A percentile compares a stretch with the other conserved stretches of the same genome.
Conservation (phyloP, 2,329 filamentous ascomycete species). For the Neonectria hederae region DNA sequence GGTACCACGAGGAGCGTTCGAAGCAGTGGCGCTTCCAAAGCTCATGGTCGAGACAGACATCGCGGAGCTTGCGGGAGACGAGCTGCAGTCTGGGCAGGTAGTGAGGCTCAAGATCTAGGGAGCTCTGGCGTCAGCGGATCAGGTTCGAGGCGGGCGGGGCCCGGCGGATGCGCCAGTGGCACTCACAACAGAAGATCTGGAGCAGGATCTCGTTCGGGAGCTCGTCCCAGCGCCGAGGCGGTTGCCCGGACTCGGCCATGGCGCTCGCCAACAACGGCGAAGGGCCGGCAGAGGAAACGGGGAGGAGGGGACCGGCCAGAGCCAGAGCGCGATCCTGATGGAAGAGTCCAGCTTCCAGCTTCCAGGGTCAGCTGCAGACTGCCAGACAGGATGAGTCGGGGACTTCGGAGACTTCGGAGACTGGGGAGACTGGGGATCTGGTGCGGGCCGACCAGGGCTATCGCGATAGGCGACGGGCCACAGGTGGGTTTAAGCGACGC, state of each 20-base stretch:
- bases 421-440: not conserved
- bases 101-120: slow-evolving; percentile 49
- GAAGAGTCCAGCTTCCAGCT: not conserved
- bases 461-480: slow-evolving; percentile 23
- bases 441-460: slow-evolving; percentile 6
- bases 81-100: slow-evolving; percentile 71
- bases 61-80: slow-evolving; percentile 72
- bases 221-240: slow-evolving; percentile 51
- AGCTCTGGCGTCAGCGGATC: slow-evolving; percentile 31
- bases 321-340: slow-evolving; percentile 5
- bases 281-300: slow-evolving; percentile 1
- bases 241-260: slow-evolving; percentile 41
- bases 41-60: slow-evolving; percentile 75
- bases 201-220: slow-evolving; percentile 72
- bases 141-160: slow-evolving; percentile 26
- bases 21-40: slow-evolving; percentile 84
- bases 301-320: slow-evolving; percentile 11
- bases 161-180: not conserved
- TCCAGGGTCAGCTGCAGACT: slow-evolving; percentile 10
- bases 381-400: not conserved
- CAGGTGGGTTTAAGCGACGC: slow-evolving; percentile 7
- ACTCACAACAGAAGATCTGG: slow-evolving; percentile 70
- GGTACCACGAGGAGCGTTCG: slow-evolving; percentile 72
- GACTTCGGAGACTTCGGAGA: slow-evolving; percentile 1
- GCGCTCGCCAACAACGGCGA: slow-evolving; percentile 20